Percentiles rank a stretch among this genome's conserved stretches.
Evolutionary conservation across 1,139 yeast genomes (phyloP).

Genomic region (Blastobotrys ciferrii): DNA sequence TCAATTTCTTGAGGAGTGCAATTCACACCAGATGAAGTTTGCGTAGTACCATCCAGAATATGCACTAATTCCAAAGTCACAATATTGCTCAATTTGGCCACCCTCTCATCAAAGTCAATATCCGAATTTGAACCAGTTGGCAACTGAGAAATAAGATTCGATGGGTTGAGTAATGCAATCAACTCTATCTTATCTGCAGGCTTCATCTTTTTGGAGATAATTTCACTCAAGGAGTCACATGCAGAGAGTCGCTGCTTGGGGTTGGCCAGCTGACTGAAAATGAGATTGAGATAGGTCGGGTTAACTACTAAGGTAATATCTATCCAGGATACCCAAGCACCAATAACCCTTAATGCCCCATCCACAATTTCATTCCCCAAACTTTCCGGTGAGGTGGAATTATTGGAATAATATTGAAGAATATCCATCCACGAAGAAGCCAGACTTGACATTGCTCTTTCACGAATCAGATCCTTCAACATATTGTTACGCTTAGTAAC

Average conservation of each 20-base stretch:
- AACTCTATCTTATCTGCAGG: slow-evolving; percentile 81
- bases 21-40: slow-evolving; percentile 29
- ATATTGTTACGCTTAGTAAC: slow-evolving; percentile 62
- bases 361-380: slow-evolving; percentile 51
- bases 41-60: slow-evolving; percentile 53
- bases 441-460: slow-evolving; percentile 67
- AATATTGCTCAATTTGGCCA: slow-evolving; percentile 71
- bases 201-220: slow-evolving; percentile 88
- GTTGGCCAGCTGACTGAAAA: slow-evolving; percentile 60
- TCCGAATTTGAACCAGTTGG: slow-evolving; percentile 43
- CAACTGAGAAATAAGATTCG: slow-evolving; percentile 47
- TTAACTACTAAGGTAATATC: slow-evolving; percentile 79
- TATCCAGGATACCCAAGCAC: slow-evolving; percentile 92
- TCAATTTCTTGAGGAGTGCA: slow-evolving; percentile 35
- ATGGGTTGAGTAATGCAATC: slow-evolving; percentile 64
- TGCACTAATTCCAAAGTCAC: slow-evolving; percentile 73
- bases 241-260: slow-evolving; percentile 56
- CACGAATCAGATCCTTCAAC: slow-evolving; percentile 80
- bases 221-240: slow-evolving; percentile 73
- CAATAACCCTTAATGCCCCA: slow-evolving; percentile 65
- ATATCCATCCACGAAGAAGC: slow-evolving; percentile 68
- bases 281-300: slow-evolving; percentile 57
- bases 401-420: slow-evolving; percentile 40
- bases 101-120: slow-evolving; percentile 70
- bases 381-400: slow-evolving; percentile 5